These are phyloP conservation scores for Herpetospermum pedunculosum DNA, from an alignment of 306 rosid species.

Conservation along the genomic window DNA sequence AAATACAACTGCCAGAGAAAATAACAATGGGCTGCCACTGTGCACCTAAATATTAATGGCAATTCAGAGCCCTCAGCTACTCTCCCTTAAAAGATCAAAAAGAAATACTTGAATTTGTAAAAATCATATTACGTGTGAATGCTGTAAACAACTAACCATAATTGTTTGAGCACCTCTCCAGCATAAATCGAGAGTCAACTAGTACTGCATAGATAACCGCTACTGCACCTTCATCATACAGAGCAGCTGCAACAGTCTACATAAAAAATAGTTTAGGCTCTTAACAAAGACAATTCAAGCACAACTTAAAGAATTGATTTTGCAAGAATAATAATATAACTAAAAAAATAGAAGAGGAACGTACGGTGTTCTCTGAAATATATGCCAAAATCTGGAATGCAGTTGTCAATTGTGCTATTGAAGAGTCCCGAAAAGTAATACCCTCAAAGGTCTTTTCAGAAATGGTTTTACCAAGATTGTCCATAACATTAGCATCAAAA, in stretches of 20 bases:
- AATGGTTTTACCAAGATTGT: constrained; percentile 76
- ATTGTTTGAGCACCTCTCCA: constrained; percentile 86
- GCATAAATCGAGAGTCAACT: constrained; percentile 85
- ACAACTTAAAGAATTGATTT: constrained; percentile 6
- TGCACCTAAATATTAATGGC: not conserved
- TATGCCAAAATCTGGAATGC: constrained; percentile 87
- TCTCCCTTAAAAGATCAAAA: no score
- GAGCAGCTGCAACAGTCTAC: constrained; percentile 70
- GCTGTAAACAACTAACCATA: constrained; percentile 42
- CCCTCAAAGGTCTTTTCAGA: constrained; percentile 95
- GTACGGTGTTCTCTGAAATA: constrained; percentile 91
- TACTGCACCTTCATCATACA: constrained; percentile 86
- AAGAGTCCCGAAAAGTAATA: constrained; percentile 75
- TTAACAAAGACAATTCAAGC: constrained; percentile 8
- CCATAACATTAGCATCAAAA: constrained; percentile 89
- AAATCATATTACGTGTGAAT: not conserved
- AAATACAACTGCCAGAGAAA: not conserved
- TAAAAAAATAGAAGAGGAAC: constrained; percentile 12
- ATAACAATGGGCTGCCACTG: not conserved
- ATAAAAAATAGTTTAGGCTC: constrained; percentile 21
- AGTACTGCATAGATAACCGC: constrained; percentile 68
- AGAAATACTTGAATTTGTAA: not conserved
- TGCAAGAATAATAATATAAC: not conserved
- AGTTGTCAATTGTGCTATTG: constrained; percentile 85
- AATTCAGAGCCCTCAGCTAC: not conserved